Conservation (phyloP, 1,284 basidiomycete species). For the Schizophyllum commune region DNA sequence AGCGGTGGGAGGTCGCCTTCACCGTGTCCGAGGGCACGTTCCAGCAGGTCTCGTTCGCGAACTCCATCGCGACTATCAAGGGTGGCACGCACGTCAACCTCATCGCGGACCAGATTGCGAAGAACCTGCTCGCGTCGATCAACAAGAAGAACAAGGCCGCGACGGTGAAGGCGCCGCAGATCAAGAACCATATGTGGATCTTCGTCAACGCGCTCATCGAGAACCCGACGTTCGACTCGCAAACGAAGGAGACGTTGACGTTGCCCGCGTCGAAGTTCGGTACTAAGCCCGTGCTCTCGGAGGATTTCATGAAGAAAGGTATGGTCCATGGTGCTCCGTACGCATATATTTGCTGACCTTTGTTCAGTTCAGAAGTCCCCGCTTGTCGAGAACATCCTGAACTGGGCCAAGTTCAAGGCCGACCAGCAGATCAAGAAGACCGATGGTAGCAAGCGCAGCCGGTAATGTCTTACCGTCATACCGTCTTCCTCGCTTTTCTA, state of each 20-base stretch:
- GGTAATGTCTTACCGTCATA: slow-evolving; percentile 38
- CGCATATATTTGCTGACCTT: neutral
- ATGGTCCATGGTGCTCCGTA: slow-evolving; percentile 2
- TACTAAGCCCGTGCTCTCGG: slow-evolving; percentile 74
- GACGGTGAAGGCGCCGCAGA: slow-evolving; percentile 85
- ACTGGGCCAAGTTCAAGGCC: slow-evolving; percentile 96
- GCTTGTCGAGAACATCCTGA: slow-evolving; percentile 89
- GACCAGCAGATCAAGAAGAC: slow-evolving; percentile 96
- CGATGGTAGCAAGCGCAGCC: slow-evolving; percentile 88
- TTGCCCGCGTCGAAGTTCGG: slow-evolving; percentile 88
- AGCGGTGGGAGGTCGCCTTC: slow-evolving; percentile 96
- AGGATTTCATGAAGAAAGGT: slow-evolving; percentile 97
- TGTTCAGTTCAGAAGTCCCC: slow-evolving; percentile 77
- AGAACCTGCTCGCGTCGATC: slow-evolving; percentile 74
- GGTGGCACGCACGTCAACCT: slow-evolving; percentile 92
- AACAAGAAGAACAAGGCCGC: slow-evolving; percentile 97
- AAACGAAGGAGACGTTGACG: slow-evolving; percentile 97
- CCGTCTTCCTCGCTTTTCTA: neutral
- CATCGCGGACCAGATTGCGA: slow-evolving; percentile 87
- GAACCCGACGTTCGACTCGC: slow-evolving; percentile 98
- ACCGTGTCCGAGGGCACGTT: slow-evolving; percentile 88
- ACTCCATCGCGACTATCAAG: slow-evolving; percentile 96
- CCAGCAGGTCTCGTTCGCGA: slow-evolving; percentile 95
- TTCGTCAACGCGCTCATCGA: slow-evolving; percentile 97
- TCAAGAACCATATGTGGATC: slow-evolving; percentile 98